phyloP scores from a whole-genome alignment of 495 filamentous ascomycete genomes.

The Aspergillus cristatus region DNA sequence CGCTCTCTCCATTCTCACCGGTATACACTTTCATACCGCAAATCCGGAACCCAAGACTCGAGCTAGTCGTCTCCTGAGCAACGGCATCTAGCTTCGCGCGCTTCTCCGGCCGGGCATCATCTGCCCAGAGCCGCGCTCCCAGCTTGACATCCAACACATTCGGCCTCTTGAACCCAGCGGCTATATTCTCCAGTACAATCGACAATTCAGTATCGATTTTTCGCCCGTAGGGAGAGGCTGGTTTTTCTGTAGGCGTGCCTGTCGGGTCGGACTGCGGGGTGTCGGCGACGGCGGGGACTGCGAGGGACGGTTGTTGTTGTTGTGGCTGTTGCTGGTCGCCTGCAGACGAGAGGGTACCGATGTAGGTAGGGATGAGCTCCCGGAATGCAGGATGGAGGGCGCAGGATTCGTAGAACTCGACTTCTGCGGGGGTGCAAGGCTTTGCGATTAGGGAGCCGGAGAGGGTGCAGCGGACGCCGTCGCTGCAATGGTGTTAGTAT shows the following conservation, averaged over 20 bases:
- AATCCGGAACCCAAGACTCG: slow-evolving; percentile 73
- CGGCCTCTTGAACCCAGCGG: slow-evolving; percentile 69
- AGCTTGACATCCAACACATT: slow-evolving; percentile 96
- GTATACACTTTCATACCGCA: slow-evolving; percentile 92
- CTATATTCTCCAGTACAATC: slow-evolving; percentile 81
- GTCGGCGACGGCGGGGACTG: slow-evolving; percentile 7
- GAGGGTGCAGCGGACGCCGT: slow-evolving; percentile 79
- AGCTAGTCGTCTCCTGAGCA: slow-evolving; percentile 68
- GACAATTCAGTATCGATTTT: slow-evolving; percentile 59
- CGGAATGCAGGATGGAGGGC: slow-evolving; percentile 59
- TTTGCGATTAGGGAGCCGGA: slow-evolving; percentile 88
- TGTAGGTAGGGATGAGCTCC: slow-evolving; percentile 72
- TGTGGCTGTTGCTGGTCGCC: slow-evolving; percentile 42
- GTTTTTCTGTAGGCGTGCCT: slow-evolving; percentile 10
- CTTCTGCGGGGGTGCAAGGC: slow-evolving; percentile 79
- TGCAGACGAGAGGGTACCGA: slow-evolving; percentile 60
- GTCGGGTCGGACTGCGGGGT: slow-evolving; percentile 3
- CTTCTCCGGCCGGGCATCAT: slow-evolving; percentile 70
- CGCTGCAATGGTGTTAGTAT: slow-evolving; percentile 40
- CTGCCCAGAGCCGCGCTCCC: slow-evolving; percentile 76
- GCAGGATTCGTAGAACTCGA: slow-evolving; percentile 85
- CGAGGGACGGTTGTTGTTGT: slow-evolving; percentile 8
- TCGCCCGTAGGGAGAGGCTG: slow-evolving; percentile 37
- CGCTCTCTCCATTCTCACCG: slow-evolving; percentile 42
- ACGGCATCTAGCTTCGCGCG: slow-evolving; percentile 71